Evolutionary conservation across 805 yeast species (phyloP).

Genomic region (Kuraishia molischiana): DNA sequence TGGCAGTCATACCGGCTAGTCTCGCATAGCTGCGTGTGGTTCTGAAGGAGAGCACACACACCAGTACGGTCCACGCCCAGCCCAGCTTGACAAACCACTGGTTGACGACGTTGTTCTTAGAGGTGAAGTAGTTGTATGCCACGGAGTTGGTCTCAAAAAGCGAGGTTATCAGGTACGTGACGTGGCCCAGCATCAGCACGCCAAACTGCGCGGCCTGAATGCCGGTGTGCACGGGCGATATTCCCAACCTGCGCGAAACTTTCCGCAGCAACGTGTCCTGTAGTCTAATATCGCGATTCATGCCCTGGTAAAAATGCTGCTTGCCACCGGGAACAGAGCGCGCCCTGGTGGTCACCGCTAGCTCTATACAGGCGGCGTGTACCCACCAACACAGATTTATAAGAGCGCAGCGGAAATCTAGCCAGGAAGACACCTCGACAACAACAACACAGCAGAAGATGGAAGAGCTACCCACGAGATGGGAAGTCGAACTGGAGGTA

Average conservation of each 20-base stretch:
- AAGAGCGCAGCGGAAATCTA: too few relatives aligned
- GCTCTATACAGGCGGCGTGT: too few relatives aligned
- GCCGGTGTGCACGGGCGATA: not conserved
- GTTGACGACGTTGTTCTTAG: constrained; percentile 66
- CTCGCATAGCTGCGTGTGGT: constrained; percentile 21
- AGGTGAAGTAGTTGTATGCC: constrained; percentile 38
- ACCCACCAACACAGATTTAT: too few relatives aligned
- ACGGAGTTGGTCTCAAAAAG: constrained; percentile 19
- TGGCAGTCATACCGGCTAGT: constrained; percentile 47
- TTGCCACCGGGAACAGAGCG: too few relatives aligned
- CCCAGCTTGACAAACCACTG: constrained; percentile 75
- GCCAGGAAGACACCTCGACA: too few relatives aligned
- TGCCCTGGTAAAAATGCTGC: not conserved
- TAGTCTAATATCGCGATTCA: not conserved
- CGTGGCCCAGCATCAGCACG: constrained; percentile 41
- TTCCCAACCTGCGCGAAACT: not conserved
- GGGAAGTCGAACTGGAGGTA: constrained; percentile 82
- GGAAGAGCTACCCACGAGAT: constrained; percentile 44
- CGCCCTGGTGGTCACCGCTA: too few relatives aligned
- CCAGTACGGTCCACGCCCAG: constrained; percentile 80
- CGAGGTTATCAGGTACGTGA: constrained; percentile 34
- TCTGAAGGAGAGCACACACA: constrained; percentile 16
- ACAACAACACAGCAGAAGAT: too few relatives aligned
- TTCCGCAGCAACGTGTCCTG: not conserved
- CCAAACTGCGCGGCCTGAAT: constrained; percentile 19